These are phyloP conservation scores for Rhynchosporium agropyri DNA, from an alignment of 2,329 filamentous ascomycete species.

Conservation along the genomic window DNA sequence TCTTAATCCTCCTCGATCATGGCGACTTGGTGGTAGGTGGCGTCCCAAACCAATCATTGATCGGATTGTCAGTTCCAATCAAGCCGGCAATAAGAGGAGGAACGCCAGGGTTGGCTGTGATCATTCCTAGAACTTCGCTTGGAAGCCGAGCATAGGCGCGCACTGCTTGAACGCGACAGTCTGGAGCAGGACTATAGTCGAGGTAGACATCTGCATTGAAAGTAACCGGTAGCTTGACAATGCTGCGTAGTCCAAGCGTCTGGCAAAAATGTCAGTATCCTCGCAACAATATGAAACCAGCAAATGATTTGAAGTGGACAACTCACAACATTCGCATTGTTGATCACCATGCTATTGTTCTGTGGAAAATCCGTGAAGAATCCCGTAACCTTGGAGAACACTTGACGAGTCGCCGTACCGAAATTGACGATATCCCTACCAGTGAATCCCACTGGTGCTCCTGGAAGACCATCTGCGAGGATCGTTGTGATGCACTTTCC, in stretches of 20 bases:
- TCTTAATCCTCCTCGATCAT: neutral
- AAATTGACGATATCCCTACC: neutral
- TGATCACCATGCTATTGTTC: constrained; percentile 10
- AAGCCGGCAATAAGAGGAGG: neutral
- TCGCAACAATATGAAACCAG: neutral
- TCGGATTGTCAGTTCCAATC: constrained; percentile 3
- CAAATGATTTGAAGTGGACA: no score
- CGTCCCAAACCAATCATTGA: constrained; percentile 4
- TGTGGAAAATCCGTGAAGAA: constrained; percentile 13
- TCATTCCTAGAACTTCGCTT: neutral
- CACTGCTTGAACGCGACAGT: neutral
- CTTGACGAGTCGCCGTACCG: constrained; percentile 8
- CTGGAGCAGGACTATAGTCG: constrained; percentile 7
- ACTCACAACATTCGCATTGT: constrained; percentile 16
- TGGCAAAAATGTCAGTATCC: neutral
- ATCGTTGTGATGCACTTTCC: constrained; percentile 2
- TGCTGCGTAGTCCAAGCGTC: constrained; percentile 7
- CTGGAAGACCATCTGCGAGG: neutral
- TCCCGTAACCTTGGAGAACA: constrained; percentile 15
- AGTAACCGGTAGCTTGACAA: constrained; percentile 9
- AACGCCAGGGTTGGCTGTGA: neutral
- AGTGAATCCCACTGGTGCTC: constrained; percentile 1
- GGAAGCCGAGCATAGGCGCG: neutral
- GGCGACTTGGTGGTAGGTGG: neutral
- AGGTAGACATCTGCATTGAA: constrained; percentile 19